Base-by-base conservation (phyloP, 1,284 basidiomycete genomes). In the Austroboletus niveus region DNA sequence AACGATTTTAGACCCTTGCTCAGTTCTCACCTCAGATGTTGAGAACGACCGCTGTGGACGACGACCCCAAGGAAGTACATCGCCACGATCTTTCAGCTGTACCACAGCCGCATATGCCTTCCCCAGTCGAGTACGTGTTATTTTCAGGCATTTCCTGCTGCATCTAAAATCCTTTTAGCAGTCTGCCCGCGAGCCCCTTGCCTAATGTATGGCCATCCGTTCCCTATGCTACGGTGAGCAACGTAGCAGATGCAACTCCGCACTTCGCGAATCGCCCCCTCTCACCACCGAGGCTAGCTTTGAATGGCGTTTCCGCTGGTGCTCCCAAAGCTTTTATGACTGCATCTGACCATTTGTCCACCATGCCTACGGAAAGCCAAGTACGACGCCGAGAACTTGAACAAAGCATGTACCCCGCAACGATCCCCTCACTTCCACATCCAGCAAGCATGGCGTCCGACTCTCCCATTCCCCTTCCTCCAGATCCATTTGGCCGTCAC, bases 401-500 rank as follows among this genome's bases (percentile, higher is more conserved):
- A 54, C 71, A 74, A 38, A 68, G 64, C 6, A 59, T 72, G 20
- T 84, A 82, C 63, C 73, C 75, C 15, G 63, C 73, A 5, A 64
- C 72, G 41, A 68, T 69, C 34, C 64, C 64, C 46, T 59, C 63
- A 41, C 56, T 65, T 53, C 60, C 64, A 40, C 61, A 54, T 38
- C 56, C 56, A 42, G 42, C 39, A 35, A 54, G 39, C 55, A 58
- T 51, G 40, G 52, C 42, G 61, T 48, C 79, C 74, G 36, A 82
- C 79, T 51, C 68, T 79, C 48, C 65, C 39, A 84, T 90, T 51
- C 88, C 88, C 31, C 72, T 89, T 20, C 87, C 87, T 8, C 85
- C 88, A 8, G 88, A 90, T 69, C 87, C 88, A 31, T 90, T 90
- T 62, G 82, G 84, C 17, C 77, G 87, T 27, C 84, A 79, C 60